Conservation (phyloP, 78 protist genomes). For the Diacronema lutheri region DNA sequence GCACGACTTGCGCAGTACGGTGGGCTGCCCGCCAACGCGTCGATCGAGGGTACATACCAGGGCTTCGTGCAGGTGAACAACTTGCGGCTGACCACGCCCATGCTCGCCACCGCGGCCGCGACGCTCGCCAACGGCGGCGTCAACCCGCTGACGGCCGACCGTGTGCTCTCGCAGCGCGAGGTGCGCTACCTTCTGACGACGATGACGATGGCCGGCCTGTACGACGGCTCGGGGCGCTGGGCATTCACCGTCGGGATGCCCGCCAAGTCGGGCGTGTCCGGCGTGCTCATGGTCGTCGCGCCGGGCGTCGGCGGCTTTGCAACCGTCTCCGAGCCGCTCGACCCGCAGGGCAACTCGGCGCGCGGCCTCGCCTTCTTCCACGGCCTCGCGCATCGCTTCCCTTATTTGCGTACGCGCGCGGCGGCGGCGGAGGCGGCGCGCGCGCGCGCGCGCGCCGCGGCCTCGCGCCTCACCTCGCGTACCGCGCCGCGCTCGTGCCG, state of each 20-base stretch:
- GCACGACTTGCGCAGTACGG: too few species aligned
- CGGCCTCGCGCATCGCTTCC: background rate
- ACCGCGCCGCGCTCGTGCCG: too few species aligned
- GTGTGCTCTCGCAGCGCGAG: background rate
- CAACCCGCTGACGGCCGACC: conserved; percentile 53
- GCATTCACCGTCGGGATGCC: conserved; percentile 61
- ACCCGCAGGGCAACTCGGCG: conserved; percentile 8
- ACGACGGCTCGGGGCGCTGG: conserved; percentile 63
- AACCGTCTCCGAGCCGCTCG: conserved; percentile 39
- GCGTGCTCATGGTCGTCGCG: conserved; percentile 37
- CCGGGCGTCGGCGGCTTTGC: conserved; percentile 56
- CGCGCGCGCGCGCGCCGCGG: too few species aligned
- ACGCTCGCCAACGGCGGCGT: conserved; percentile 69
- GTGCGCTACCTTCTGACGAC: conserved; percentile 5
- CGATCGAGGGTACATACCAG: background rate
- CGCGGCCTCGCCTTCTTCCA: background rate
- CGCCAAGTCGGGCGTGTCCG: conserved; percentile 57
- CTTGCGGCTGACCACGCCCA: background rate
- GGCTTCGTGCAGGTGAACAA: background rate
- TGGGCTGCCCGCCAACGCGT: background rate
- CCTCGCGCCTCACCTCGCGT: too few species aligned
- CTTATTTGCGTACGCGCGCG: too few species aligned
- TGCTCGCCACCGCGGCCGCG: conserved; percentile 56
- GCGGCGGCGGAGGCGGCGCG: too few species aligned
- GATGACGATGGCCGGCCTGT: conserved; percentile 66